A percentile compares a stretch with the other conserved stretches of the same genome.
Evolutionary conservation across 306 rosid genomes (phyloP).

Genomic region (Inga leiocalycina): DNA sequence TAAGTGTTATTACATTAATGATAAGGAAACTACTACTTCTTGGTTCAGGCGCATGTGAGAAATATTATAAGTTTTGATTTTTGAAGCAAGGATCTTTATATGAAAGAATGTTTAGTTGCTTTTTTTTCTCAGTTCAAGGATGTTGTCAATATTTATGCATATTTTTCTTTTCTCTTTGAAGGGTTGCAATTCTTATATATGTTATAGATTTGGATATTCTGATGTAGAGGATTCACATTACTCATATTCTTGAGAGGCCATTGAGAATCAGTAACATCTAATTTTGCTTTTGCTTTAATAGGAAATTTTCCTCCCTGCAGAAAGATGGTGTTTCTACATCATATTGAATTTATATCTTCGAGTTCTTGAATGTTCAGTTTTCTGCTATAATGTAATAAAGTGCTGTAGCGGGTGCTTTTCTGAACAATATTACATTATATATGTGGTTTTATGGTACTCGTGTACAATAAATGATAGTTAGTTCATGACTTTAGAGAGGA

Average conservation of each 20-base stretch:
- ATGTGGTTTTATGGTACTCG: background rate
- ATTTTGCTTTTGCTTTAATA: background rate
- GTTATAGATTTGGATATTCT: background rate
- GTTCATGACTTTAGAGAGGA: background rate
- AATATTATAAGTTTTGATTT: background rate
- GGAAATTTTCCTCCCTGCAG: background rate
- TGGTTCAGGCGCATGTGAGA: background rate
- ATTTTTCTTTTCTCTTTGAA: background rate
- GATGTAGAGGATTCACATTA: background rate
- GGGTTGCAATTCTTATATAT: background rate
- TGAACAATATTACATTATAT: background rate
- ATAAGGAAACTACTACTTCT: conserved; percentile 14
- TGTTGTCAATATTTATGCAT: background rate
- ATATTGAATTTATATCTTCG: background rate
- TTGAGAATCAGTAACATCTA: background rate
- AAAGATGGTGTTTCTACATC: background rate
- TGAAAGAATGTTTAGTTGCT: background rate
- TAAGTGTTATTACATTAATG: conserved; percentile 27
- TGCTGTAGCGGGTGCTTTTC: background rate
- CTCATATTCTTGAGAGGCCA: background rate
- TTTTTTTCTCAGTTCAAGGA: background rate
- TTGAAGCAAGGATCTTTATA: background rate
- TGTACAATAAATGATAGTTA: background rate
- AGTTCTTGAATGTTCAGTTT: background rate
- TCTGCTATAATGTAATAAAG: background rate